Percentiles rank a stretch among this genome's conserved stretches.
Conservation (phyloP, 2,329 filamentous ascomycete species). For the Sporothrix humicola region DNA sequence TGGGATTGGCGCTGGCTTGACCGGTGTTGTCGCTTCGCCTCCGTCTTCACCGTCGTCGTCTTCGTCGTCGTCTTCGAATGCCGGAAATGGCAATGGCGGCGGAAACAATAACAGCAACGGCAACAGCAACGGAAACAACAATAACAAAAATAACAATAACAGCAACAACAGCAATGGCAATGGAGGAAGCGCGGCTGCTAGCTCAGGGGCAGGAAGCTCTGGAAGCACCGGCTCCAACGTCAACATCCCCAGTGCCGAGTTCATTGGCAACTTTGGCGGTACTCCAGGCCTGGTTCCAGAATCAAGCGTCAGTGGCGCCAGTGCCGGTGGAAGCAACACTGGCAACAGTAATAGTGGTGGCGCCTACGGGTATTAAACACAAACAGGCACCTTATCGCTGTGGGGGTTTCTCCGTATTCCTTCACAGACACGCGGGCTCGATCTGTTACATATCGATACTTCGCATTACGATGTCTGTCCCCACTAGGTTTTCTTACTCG, state of each 20-base stretch:
- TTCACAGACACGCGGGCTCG: not conserved
- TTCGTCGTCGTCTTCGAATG: slow-evolving; percentile 11
- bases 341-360: not conserved
- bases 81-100: not conserved
- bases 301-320: not conserved
- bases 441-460: not conserved
- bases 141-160: not conserved
- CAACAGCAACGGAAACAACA: not conserved
- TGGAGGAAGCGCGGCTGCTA: not conserved
- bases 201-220: not conserved
- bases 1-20: slow-evolving; percentile 19
- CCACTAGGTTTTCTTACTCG: too few relatives aligned
- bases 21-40: slow-evolving; percentile 1
- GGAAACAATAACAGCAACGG: not conserved
- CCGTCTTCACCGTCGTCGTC: not conserved
- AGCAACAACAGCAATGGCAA: not conserved
- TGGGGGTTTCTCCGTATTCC: not conserved
- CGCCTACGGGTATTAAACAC: slow-evolving; percentile 2
- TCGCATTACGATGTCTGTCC: not conserved
- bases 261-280: slow-evolving; percentile 29
- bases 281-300: slow-evolving; percentile 4
- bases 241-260: slow-evolving; percentile 9
- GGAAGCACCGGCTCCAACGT: not conserved
- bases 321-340: not conserved
- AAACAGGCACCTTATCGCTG: not conserved